Percentiles rank a stretch among this genome's conserved stretches.
Evolutionary conservation across 441 rosid species (phyloP).

Genomic region (Flueggea neowawraea): DNA sequence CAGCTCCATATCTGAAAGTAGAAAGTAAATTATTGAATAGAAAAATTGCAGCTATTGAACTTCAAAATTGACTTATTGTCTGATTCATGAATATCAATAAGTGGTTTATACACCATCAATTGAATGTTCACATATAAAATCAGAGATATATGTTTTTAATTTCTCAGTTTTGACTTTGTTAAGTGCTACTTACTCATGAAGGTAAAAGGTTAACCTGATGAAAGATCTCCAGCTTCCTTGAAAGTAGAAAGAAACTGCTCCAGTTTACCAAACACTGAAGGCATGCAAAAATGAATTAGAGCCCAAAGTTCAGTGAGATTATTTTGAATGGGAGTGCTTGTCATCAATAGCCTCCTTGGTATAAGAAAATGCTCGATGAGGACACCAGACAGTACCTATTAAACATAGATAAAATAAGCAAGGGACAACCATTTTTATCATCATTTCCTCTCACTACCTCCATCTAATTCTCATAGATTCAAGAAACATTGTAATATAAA

Average conservation of each 20-base stretch:
- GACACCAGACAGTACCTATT: conserved; percentile 75
- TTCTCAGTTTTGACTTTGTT: too few relatives aligned
- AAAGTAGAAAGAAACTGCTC: conserved; percentile 70
- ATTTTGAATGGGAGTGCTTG: conserved; percentile 94
- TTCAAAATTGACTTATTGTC: not conserved
- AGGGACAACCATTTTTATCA: conserved; percentile 5
- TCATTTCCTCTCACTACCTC: not conserved
- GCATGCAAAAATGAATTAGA: conserved; percentile 92
- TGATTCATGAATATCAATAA: too few relatives aligned
- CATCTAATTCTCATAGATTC: too few relatives aligned
- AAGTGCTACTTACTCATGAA: too few relatives aligned
- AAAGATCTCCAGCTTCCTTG: conserved; percentile 54
- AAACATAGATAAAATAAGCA: conserved; percentile 7
- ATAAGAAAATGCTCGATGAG: conserved; percentile 63
- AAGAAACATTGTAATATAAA: too few relatives aligned
- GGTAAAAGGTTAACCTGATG: conserved; percentile 41
- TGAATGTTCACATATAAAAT: not conserved
- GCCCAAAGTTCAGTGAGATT: conserved; percentile 93
- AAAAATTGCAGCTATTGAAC: too few relatives aligned
- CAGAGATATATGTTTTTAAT: not conserved
- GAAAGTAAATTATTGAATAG: too few relatives aligned
- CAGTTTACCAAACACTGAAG: conserved; percentile 73
- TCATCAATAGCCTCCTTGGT: conserved; percentile 87
- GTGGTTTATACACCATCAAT: too few relatives aligned
- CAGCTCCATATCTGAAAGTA: too few relatives aligned